Percentiles rank a stretch among this genome's conserved stretches.
Evolutionary conservation across 257 asterid genomes (phyloP).

Genomic region (Capsicum baccatum): DNA sequence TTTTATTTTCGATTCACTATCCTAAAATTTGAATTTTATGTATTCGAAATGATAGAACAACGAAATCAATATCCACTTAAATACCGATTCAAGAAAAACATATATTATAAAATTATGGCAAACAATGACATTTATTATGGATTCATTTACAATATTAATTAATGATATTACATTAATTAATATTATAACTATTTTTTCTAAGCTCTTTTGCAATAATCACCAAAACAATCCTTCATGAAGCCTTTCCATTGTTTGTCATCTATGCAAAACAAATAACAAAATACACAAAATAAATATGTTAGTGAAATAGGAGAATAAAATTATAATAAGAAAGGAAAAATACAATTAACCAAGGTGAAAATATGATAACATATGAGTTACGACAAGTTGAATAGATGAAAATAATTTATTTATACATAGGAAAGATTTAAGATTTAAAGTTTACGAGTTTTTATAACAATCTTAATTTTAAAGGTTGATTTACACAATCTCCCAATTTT

Average conservation of each 20-base stretch:
- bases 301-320: neutral
- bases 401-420: neutral
- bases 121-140: neutral
- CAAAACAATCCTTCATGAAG: neutral
- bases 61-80: neutral
- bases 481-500: no score
- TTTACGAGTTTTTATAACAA: neutral
- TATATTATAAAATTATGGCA: neutral
- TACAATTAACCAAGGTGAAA: neutral
- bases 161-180: neutral
- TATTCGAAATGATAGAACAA: neutral
- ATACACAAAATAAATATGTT: neutral
- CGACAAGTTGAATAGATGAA: neutral
- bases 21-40: neutral
- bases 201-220: conserved; percentile 1
- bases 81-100: neutral
- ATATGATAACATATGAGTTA: neutral
- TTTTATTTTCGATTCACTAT: no score
- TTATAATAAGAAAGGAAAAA: neutral
- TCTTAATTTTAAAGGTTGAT: neutral
- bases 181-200: neutral
- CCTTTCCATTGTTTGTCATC: neutral
- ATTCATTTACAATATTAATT: neutral
- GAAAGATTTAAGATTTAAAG: neutral
- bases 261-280: neutral